Evolutionary conservation across 805 yeast genomes (phyloP), one percentile per base, ranked within the genome.

Genomic region (Blastobotrys terrestris): DNA sequence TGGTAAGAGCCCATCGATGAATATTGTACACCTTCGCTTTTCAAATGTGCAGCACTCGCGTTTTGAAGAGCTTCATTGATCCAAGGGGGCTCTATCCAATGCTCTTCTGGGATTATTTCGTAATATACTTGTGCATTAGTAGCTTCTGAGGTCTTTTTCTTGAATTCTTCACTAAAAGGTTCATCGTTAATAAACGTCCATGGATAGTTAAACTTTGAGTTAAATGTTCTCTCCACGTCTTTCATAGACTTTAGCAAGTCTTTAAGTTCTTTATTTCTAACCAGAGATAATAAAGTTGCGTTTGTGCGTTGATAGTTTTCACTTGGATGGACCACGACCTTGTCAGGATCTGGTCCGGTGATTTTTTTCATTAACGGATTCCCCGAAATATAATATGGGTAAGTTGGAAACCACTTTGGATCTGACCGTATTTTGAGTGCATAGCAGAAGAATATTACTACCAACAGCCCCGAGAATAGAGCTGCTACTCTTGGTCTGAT

Each of bases 101-200:
- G 77, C 56, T 70, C 69, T 31, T 63, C 52, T 0, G 52, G 47
- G 52, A 75, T 69, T 40, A 20, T 58, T 26, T 78, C 84, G 60
- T 80, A 83, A 52, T 68, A 71, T 39, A 74, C 67, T 21, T 72
- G 66, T 1, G 81, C 69, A 11, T 65, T 71, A 0, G 81, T 75
- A 4, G 70, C 65, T 20, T 64, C 61, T 40, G 55, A 50, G 43
- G 87, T 72, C 11, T 63, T 59, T 40, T 55, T 50, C 63, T 73
- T 84, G 71, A 89, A 88, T 18, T 66, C 66, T 0, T 79, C 77
- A 1, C 79, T 69, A 63, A 89, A 89, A 2, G 81, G 81, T 51
- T 71, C 73, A 61, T 89, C 95, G 63, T 88, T 89, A 46, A 89
- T 64, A 55, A 89, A 85, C 2, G 88, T 87, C 71, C 88, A 88